A percentile compares a stretch with the other conserved stretches of the same genome.
Conservation (phyloP, 441 rosid genomes). For the Metrosideros polymorpha region DNA sequence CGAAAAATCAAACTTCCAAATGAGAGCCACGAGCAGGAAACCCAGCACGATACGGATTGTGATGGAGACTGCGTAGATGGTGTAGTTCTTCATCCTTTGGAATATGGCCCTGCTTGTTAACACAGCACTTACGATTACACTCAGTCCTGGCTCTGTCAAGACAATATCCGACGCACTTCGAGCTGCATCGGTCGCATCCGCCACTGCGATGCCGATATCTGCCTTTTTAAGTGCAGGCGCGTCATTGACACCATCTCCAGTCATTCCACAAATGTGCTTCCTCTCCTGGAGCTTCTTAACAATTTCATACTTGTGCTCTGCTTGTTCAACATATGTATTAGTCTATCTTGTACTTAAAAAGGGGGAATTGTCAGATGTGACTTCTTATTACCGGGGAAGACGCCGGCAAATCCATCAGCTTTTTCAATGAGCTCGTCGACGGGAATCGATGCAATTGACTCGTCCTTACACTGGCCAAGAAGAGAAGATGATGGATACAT, state of each 20-base stretch:
- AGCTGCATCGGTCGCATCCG: slow-evolving; percentile 7
- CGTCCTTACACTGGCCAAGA: slow-evolving; percentile 5
- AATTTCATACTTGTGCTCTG: slow-evolving; percentile 8
- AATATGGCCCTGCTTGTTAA: slow-evolving; percentile 6
- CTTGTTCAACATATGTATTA: background rate
- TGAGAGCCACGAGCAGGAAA: slow-evolving; percentile 7
- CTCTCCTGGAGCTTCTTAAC: slow-evolving; percentile 8
- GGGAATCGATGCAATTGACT: slow-evolving; percentile 1
- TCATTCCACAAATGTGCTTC: slow-evolving; percentile 11
- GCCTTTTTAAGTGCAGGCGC: slow-evolving; percentile 7
- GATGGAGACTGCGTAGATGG: slow-evolving; percentile 9
- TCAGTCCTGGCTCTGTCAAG: slow-evolving; percentile 5
- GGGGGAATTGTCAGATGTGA: background rate
- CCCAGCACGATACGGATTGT: slow-evolving; percentile 11
- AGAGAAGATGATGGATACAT: slow-evolving; percentile 10
- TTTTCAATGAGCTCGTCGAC: background rate
- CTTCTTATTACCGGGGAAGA: slow-evolving; percentile 6
- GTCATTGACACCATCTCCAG: slow-evolving; percentile 5
- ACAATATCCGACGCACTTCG: slow-evolving; percentile 7
- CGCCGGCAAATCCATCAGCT: slow-evolving; percentile 10
- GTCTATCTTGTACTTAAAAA: background rate
- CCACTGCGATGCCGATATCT: slow-evolving; percentile 5
- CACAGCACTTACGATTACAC: slow-evolving; percentile 8
- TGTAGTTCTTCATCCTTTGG: slow-evolving; percentile 11
- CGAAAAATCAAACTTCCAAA: slow-evolving; percentile 7